These are phyloP conservation scores for Mycena metata DNA, from an alignment of 768 basidiomycete species.

Conservation along the genomic window DNA sequence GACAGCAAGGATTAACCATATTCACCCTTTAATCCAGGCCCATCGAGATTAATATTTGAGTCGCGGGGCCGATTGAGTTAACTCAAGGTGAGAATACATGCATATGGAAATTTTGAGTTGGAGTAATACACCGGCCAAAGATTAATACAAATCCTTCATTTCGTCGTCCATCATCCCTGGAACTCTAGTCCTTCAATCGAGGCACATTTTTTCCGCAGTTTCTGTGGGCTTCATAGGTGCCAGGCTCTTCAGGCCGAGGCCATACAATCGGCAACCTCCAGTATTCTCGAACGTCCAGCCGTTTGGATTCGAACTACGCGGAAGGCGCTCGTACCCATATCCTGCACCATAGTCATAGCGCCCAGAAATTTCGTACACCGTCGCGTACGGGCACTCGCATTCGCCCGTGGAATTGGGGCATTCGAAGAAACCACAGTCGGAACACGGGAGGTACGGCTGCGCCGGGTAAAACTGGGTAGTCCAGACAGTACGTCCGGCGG, in stretches of 20 bases:
- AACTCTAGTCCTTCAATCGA: not conserved
- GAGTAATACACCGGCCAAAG: not conserved
- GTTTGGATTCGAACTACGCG: slow-evolving; percentile 10
- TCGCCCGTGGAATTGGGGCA: slow-evolving; percentile 8
- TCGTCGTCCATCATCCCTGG: not conserved
- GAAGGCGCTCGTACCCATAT: slow-evolving; percentile 25
- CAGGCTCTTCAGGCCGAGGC: slow-evolving; percentile 13
- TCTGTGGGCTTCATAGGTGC: not conserved
- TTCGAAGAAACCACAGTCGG: slow-evolving; percentile 3
- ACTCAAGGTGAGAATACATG: not conserved
- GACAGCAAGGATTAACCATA: too few relatives aligned
- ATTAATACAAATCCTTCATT: not conserved
- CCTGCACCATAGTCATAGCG: not conserved
- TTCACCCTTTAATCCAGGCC: too few relatives aligned
- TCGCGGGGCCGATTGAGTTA: not conserved
- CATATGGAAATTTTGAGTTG: not conserved
- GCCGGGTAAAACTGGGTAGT: too few relatives aligned
- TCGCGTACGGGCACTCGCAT: slow-evolving; percentile 12
- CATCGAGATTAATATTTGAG: not conserved
- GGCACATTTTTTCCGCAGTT: not conserved
- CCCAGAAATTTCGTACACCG: not conserved
- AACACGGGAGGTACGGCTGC: too few relatives aligned
- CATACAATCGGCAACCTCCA: slow-evolving; percentile 22
- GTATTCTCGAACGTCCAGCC: slow-evolving; percentile 31
- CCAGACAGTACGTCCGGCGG: too few relatives aligned